Percentiles rank a stretch among this genome's conserved stretches.
Evolutionary conservation across 1,284 basidiomycete species (phyloP).

Genomic region (Volvariella surrecta): DNA sequence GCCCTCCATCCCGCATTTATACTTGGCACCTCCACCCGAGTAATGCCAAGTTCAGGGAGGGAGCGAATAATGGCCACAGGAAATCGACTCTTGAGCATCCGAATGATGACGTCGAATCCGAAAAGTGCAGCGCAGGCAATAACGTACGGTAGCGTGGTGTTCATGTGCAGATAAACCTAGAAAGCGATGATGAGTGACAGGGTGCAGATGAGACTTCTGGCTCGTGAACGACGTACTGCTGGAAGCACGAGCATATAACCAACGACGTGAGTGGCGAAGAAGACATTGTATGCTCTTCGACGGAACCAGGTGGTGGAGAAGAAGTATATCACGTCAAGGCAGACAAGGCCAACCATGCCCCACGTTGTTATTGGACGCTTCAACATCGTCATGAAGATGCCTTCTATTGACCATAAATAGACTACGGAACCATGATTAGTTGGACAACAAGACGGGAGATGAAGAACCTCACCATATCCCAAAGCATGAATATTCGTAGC

Average conservation of each 20-base stretch:
- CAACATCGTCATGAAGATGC: conserved; percentile 28
- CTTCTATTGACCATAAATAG: conserved; percentile 45
- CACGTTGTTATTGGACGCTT: conserved; percentile 27
- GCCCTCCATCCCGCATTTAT: conserved; percentile 72
- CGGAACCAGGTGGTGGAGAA: conserved; percentile 43
- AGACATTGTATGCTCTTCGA: conserved; percentile 44
- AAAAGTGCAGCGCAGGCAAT: conserved; percentile 45
- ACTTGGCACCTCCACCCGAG: conserved; percentile 46
- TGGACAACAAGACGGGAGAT: not conserved
- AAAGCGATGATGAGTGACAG: conserved; percentile 1
- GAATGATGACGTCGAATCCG: conserved; percentile 54
- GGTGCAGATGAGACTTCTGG: not conserved
- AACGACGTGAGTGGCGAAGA: conserved; percentile 42
- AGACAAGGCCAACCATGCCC: conserved; percentile 44
- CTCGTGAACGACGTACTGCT: conserved; percentile 28
- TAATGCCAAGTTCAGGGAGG: conserved; percentile 47
- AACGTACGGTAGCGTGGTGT: conserved; percentile 36
- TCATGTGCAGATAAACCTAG: conserved; percentile 37
- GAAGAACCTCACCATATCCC: conserved; percentile 40
- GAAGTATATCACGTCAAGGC: conserved; percentile 42
- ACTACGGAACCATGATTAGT: conserved; percentile 29
- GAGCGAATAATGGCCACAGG: conserved; percentile 44
- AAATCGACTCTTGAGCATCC: conserved; percentile 57
- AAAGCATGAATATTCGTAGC: conserved; percentile 58
- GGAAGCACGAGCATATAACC: conserved; percentile 34